Percentiles rank a stretch among this genome's conserved stretches.
These are phyloP conservation scores for Knufia fluminis DNA, from an alignment of 2,329 filamentous ascomycete species.

Conservation along the genomic window DNA sequence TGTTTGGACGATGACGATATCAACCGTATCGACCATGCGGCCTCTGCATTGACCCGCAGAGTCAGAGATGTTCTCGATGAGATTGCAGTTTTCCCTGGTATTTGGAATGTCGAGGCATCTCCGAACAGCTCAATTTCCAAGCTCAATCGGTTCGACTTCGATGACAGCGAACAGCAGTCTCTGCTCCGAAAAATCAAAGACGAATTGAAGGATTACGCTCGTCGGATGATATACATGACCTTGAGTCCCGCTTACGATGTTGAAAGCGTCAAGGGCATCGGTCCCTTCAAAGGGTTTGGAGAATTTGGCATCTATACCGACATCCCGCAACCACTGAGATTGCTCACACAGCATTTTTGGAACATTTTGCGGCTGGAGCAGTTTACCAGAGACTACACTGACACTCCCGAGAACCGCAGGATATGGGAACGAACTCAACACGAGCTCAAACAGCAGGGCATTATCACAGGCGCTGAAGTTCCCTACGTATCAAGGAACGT, in stretches of 20 bases:
- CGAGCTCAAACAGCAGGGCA: background rate
- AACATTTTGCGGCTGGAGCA: background rate
- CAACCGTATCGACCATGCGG: conserved; percentile 52
- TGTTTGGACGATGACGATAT: conserved; percentile 44
- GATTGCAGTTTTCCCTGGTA: background rate
- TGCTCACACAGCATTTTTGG: background rate
- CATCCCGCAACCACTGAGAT: background rate
- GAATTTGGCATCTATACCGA: background rate
- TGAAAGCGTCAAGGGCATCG: background rate
- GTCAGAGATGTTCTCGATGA: conserved; percentile 29
- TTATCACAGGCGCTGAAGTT: background rate
- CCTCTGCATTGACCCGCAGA: conserved; percentile 43
- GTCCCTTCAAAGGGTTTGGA: background rate
- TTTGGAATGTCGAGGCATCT: background rate
- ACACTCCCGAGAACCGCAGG: background rate
- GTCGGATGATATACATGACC: conserved; percentile 2
- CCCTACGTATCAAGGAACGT: background rate
- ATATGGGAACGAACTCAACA: background rate
- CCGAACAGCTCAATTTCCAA: background rate
- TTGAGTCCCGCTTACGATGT: background rate
- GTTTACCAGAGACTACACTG: background rate
- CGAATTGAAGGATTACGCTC: conserved; percentile 18
- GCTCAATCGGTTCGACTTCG: background rate
- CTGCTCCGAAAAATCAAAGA: conserved; percentile 14
- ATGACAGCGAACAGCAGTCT: background rate